Evolutionary conservation across 2,329 filamentous ascomycete species (phyloP).

Genomic region (Diplodia mutila): DNA sequence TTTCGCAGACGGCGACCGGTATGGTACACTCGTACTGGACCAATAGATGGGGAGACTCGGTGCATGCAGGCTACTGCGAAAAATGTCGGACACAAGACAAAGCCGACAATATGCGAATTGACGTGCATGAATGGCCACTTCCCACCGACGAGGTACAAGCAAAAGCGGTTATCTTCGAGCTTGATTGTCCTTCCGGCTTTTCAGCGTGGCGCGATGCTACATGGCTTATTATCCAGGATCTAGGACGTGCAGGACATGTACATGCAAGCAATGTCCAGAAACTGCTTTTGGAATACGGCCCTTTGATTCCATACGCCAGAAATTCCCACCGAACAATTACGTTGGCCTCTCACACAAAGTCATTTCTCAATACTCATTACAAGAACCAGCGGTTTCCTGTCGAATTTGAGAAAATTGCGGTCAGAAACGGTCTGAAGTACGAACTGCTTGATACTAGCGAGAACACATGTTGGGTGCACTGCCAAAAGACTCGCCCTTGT

Average conservation of each 20-base stretch:
- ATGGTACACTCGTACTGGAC: neutral
- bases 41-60: neutral
- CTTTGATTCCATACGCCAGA: neutral
- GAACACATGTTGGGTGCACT: neutral
- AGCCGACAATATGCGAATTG: conserved; percentile 39
- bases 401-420: conserved; percentile 42
- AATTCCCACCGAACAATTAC: neutral
- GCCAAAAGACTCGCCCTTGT: too few species aligned
- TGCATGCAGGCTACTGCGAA: neutral
- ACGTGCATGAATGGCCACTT: conserved; percentile 62
- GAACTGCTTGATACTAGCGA: conserved; percentile 30
- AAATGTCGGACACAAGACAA: neutral
- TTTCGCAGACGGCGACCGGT: neutral
- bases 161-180: conserved; percentile 58
- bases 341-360: conserved; percentile 11
- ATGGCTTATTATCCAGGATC: conserved; percentile 5
- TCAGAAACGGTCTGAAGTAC: conserved; percentile 49
- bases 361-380: conserved; percentile 36
- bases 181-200: conserved; percentile 6
- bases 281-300: neutral
- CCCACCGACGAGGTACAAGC: conserved; percentile 38
- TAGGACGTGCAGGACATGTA: neutral
- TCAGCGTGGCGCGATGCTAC: conserved; percentile 23
- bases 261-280: neutral
- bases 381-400: conserved; percentile 28